Conservation (phyloP, 345 rosid species). For the Eucalyptus curtisii region DNA sequence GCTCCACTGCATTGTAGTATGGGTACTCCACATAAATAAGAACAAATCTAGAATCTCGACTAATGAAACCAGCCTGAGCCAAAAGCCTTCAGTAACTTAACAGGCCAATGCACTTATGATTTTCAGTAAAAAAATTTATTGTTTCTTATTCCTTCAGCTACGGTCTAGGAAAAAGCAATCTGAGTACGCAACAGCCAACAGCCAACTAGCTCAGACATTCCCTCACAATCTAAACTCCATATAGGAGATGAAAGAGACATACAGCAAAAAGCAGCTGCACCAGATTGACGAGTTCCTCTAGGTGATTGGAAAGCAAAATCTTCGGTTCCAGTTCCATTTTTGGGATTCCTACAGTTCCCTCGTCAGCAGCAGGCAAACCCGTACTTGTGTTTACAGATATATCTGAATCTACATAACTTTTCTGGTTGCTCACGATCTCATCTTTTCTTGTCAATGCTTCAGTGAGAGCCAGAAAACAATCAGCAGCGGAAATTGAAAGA, state of each 20-base stretch:
- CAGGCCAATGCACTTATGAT: background rate
- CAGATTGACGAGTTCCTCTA: slow-evolving; percentile 37
- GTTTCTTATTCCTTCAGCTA: background rate
- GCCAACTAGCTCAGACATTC: background rate
- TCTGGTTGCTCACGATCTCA: slow-evolving; percentile 17
- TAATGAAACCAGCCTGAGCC: background rate
- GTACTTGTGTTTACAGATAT: slow-evolving; percentile 15
- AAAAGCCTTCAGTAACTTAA: background rate
- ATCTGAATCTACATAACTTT: slow-evolving; percentile 12
- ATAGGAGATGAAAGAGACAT: slow-evolving; percentile 13
- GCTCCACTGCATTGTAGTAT: slow-evolving; percentile 48
- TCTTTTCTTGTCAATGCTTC: slow-evolving; percentile 57
- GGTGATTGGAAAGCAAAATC: slow-evolving; percentile 49
- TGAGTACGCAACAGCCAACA: background rate
- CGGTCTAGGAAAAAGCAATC: background rate
- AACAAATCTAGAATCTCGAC: background rate
- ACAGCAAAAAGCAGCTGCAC: slow-evolving; percentile 59
- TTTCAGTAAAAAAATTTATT: background rate
- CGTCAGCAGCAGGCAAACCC: slow-evolving; percentile 12
- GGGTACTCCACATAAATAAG: background rate
- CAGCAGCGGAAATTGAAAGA: slow-evolving; percentile 82
- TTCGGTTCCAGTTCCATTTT: slow-evolving; percentile 7
- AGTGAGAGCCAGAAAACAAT: slow-evolving; percentile 62
- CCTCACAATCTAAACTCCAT: background rate
- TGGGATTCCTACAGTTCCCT: slow-evolving; percentile 13